These are phyloP conservation scores for Dictyostelium firmibasis DNA, from an alignment of 78 protist genomes.

Conservation along the genomic window DNA sequence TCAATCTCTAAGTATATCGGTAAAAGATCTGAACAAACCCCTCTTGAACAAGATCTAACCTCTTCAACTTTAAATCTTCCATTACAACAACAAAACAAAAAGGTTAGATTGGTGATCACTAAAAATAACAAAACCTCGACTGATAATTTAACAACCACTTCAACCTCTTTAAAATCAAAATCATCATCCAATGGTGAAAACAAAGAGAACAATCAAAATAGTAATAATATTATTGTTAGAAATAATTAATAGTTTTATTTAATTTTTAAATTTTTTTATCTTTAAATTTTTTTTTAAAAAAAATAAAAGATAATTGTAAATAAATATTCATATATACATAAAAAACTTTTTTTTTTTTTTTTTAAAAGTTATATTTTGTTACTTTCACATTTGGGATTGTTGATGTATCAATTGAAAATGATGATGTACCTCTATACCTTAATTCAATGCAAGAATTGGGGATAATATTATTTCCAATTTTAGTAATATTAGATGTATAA, in stretches of 20 bases:
- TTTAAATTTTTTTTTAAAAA: not conserved
- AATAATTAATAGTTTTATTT: not conserved
- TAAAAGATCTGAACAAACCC: not conserved
- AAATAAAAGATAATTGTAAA: not conserved
- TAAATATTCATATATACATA: not conserved
- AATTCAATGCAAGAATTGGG: not conserved
- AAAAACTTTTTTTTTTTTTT: not conserved
- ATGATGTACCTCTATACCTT: not conserved
- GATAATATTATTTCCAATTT: not conserved
- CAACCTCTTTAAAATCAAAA: not conserved
- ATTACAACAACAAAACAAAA: not conserved
- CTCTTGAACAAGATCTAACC: not conserved
- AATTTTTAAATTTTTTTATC: not conserved
- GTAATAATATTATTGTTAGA: not conserved
- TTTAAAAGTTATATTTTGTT: not conserved
- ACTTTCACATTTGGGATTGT: not conserved
- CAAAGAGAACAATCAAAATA: not conserved
- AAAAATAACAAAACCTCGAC: slow-evolving; percentile 1
- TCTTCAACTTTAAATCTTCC: not conserved
- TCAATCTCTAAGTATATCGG: not conserved
- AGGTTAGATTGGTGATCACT: slow-evolving; percentile 14
- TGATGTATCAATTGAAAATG: not conserved
- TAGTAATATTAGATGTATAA: not conserved
- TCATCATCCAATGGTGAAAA: not conserved
- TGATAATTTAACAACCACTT: slow-evolving; percentile 5